These are phyloP conservation scores for Yamadazyma atmosphaerica DNA, from an alignment of 1,139 yeast genomes.

Conservation along the genomic window DNA sequence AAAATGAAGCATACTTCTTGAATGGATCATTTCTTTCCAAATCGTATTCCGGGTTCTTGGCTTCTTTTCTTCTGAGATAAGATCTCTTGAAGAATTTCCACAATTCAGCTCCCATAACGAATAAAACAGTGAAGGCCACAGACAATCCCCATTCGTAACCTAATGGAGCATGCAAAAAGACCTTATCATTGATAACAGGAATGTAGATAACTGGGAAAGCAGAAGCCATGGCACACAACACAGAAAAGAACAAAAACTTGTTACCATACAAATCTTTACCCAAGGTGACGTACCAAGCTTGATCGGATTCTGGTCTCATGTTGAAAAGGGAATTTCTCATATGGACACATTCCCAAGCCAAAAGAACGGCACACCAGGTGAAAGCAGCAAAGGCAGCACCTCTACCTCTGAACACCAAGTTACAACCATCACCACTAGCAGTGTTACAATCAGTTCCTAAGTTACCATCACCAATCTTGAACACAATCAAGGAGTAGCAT, in stretches of 20 bases:
- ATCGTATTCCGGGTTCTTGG: conserved; percentile 63
- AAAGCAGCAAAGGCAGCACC: conserved; percentile 80
- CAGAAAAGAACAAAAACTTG: conserved; percentile 82
- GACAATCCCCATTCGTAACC: conserved; percentile 86
- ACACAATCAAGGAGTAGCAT: conserved; percentile 67
- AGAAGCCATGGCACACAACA: conserved; percentile 65
- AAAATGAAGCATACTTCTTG: conserved; percentile 58
- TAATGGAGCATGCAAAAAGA: conserved; percentile 73
- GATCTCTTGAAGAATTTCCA: conserved; percentile 70
- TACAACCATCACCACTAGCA: conserved; percentile 38
- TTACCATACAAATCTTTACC: conserved; percentile 65
- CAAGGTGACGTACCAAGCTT: conserved; percentile 51
- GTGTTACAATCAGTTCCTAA: conserved; percentile 67
- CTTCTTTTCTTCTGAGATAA: conserved; percentile 43
- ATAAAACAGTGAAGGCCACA: conserved; percentile 60
- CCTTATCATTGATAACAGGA: conserved; percentile 80
- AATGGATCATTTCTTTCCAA: conserved; percentile 66
- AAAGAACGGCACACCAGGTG: conserved; percentile 86
- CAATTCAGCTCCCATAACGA: conserved; percentile 60
- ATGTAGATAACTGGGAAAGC: conserved; percentile 85
- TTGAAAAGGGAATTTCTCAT: conserved; percentile 70
- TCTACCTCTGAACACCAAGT: conserved; percentile 73
- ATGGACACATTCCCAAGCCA: conserved; percentile 92
- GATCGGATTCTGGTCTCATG: conserved; percentile 69
- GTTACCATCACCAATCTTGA: conserved; percentile 64